phyloP scores from a whole-genome alignment of 352 stramenopile species.

The Phytophthora cryptogea region DNA sequence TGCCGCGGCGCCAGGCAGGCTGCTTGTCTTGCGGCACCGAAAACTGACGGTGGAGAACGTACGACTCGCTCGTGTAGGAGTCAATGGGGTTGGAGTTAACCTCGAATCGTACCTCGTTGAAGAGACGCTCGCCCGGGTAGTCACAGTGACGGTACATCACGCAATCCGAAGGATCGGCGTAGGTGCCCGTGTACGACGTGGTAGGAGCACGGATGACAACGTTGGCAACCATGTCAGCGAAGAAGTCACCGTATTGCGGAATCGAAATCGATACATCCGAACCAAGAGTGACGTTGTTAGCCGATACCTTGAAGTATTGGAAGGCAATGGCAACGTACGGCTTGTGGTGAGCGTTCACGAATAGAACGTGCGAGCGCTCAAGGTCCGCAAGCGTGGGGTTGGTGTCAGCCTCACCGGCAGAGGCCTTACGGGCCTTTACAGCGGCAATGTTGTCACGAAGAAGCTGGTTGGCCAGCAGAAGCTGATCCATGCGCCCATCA shows the following conservation, averaged over 20 bases:
- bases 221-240: constrained; percentile 21
- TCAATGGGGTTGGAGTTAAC: constrained; percentile 21
- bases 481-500: constrained; percentile 11
- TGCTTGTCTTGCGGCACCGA: no score
- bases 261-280: constrained; percentile 20
- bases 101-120: constrained; percentile 14
- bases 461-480: constrained; percentile 17
- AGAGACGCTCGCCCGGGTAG: constrained; percentile 17
- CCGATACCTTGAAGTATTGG: constrained; percentile 18
- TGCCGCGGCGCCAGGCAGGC: constrained; percentile 9
- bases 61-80: constrained; percentile 15
- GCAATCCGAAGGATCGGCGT: not conserved
- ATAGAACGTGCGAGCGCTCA: constrained; percentile 16
- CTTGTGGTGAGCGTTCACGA: constrained; percentile 23
- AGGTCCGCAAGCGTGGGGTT: constrained; percentile 12
- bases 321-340: constrained; percentile 19
- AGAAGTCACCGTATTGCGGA: constrained; percentile 22
- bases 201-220: constrained; percentile 9
- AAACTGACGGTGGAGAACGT: constrained; percentile 13
- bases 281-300: constrained; percentile 15
- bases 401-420: not conserved
- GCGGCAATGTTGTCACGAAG: constrained; percentile 18
- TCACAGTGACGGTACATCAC: constrained; percentile 16
- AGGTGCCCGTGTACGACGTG: constrained; percentile 1
- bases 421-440: constrained; percentile 1